Evolutionary conservation across 129 eudicot species (phyloP), one percentile per base, ranked within the genome.

Genomic region (Mikania micrantha): DNA sequence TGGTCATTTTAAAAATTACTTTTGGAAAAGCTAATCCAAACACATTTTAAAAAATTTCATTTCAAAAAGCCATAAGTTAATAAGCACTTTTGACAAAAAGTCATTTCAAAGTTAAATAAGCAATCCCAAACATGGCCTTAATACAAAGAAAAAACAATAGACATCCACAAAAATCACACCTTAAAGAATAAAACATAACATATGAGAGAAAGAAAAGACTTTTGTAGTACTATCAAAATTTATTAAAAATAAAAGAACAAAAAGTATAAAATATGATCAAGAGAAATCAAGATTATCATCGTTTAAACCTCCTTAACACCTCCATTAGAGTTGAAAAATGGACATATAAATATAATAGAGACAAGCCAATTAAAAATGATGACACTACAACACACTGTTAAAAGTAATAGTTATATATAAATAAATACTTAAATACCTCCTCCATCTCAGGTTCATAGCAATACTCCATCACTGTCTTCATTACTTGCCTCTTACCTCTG

Each of bases 381-480:
- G 59, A 58, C 29, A 28, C 20, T 42, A 4, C 12, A 58, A 28
- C 41, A 15, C 28, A 45, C 34, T 60, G 15, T 27, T 48, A 45
- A 19, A 19, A 38, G 11, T 29, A n/a, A 32, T 11, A 9, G 9
- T 13, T 50, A 44, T 31, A 28, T 45, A 28, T 54, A 35, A 65
- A 59, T n/a, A 36, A 35, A 22, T 34, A 45, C 12, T 11, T 66
- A 35, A 61, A 60, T 78, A 92, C 98, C 96, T 92, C 96, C 85
- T 88, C 95, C 98, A 92, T 92, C 71, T 92, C 98, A 82, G 98
- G 96, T 82, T 92, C 98, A 71, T 88, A 92, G 77, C 91, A 85
- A 65, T 82, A 92, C 78, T 92, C 98, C 85, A 92, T 80, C 73
- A 92, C 95, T 44, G 54, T 85, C 95, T 87, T 92, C 76, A 44